phyloP scores from a whole-genome alignment of 1,284 basidiomycete species.

The Sporisorium scitamineum region DNA sequence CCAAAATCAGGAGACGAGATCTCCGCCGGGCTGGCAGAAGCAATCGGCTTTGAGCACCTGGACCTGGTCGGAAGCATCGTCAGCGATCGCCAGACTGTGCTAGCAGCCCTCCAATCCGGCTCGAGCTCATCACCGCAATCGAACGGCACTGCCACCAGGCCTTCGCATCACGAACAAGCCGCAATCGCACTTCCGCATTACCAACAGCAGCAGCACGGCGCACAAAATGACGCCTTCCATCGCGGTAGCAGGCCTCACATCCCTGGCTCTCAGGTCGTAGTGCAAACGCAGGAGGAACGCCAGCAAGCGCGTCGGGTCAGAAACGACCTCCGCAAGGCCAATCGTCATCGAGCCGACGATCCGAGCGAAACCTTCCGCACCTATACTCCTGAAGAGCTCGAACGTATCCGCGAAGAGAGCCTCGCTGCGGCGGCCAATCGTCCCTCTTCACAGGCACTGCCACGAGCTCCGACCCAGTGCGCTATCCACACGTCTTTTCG shows the following conservation, averaged over 20 bases:
- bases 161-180: conserved; percentile 5
- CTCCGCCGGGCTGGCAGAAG: conserved; percentile 81
- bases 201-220: conserved; percentile 38
- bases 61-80: conserved; percentile 72
- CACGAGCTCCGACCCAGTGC: conserved; percentile 73
- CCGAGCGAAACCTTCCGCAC: conserved; percentile 48
- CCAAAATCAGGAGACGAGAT: conserved; percentile 74
- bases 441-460: conserved; percentile 77
- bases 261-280: conserved; percentile 65
- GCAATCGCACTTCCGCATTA: conserved; percentile 23
- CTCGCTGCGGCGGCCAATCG: conserved; percentile 77
- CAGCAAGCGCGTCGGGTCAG: conserved; percentile 64
- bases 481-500: conserved; percentile 90
- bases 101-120: conserved; percentile 18
- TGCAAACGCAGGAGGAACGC: conserved; percentile 65
- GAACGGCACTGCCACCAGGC: conserved; percentile 34
- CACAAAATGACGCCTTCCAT: conserved; percentile 23
- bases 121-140: not conserved
- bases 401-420: conserved; percentile 77
- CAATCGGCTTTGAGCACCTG: conserved; percentile 87
- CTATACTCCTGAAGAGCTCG: conserved; percentile 75
- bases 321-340: conserved; percentile 44
- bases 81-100: conserved; percentile 67
- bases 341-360: conserved; percentile 12
- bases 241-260: conserved; percentile 56